Evolutionary conservation across 75 land plant genomes (phyloP), one percentile per base, ranked within the genome.

Genomic region (Cryptomeria japonica): DNA sequence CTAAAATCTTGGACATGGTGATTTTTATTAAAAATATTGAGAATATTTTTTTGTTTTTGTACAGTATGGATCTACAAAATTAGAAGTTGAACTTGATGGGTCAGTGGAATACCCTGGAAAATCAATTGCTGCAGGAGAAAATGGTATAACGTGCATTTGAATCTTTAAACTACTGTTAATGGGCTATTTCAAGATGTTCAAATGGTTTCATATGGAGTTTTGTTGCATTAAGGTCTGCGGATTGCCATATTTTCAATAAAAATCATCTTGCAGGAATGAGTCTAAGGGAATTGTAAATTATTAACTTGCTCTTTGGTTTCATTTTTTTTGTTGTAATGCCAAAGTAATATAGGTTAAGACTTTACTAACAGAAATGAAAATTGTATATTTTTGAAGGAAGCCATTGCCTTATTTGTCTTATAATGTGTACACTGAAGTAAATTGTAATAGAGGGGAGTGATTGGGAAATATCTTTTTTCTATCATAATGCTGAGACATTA

Each of bases 51-150:
- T 87, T 46, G 42, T 38, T 61, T 46, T 25, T 39, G 32, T 94
- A 85, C 86, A 98, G 99, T 95, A 92, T 95, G 99, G 99, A 75
- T 90, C 94, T n/a, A 96, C 99, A 78, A 93, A 92, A 44, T 88
- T 97, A 86, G 95, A 98, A 88, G 96, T 97, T 37, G 97, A 97
- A 86, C 87, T 92, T 73, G 99, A 98, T 92, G 99, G 99, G 44
- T 92, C 97, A 41, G 44, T 96, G 39, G 93, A 94, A 83, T 96
- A 92, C 73, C 99, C 99, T 82, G 94, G 93, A 88, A 91, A 92
- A 85, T 87, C 85, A 1, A 56, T 75, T 85, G 92, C 86, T 47
- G 79, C 87, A 31, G 92, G 86, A 73, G 95, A 90, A 68, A 91
- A 86, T 88, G 94, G 97, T 96, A 92, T 89, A 51, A 12, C 34